A percentile compares a stretch with the other conserved stretches of the same genome.
phyloP scores from a whole-genome alignment of 192 early-diverging fungal species.

The Entomortierella parvispora region DNA sequence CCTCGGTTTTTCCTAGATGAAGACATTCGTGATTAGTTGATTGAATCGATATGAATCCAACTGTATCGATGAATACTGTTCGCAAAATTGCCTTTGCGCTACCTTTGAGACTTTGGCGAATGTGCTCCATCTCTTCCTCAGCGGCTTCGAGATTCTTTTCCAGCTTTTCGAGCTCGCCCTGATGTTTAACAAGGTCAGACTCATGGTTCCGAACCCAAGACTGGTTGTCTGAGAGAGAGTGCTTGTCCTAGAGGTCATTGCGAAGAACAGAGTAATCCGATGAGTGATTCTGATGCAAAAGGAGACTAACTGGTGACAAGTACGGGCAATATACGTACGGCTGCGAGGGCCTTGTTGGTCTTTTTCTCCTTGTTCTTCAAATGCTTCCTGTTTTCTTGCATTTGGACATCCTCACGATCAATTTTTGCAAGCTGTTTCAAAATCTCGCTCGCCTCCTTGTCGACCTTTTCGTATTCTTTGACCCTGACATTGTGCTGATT shows the following conservation, averaged over 20 bases:
- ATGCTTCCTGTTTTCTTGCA: slow-evolving; percentile 89
- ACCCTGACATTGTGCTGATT: slow-evolving; percentile 61
- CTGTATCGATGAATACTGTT: too few species aligned
- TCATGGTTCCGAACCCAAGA: slow-evolving; percentile 78
- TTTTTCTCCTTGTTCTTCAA: slow-evolving; percentile 75
- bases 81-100: background rate
- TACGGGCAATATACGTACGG: slow-evolving; percentile 36
- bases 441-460: slow-evolving; percentile 66
- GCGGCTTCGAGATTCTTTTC: slow-evolving; percentile 71
- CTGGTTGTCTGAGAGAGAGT: slow-evolving; percentile 67
- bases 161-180: slow-evolving; percentile 69
- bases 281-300: too few species aligned
- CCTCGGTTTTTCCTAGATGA: slow-evolving; percentile 84
- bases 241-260: slow-evolving; percentile 65
- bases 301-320: background rate
- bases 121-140: slow-evolving; percentile 78
- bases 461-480: slow-evolving; percentile 71
- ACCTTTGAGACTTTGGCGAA: slow-evolving; percentile 75
- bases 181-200: slow-evolving; percentile 65
- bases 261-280: too few species aligned
- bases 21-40: too few species aligned
- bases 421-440: slow-evolving; percentile 69
- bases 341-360: slow-evolving; percentile 69
- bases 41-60: too few species aligned
- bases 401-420: slow-evolving; percentile 85